Evolutionary conservation across 768 basidiomycete genomes (phyloP), one percentile per base, ranked within the genome.

Genomic region (Austroboletus eburneus): DNA sequence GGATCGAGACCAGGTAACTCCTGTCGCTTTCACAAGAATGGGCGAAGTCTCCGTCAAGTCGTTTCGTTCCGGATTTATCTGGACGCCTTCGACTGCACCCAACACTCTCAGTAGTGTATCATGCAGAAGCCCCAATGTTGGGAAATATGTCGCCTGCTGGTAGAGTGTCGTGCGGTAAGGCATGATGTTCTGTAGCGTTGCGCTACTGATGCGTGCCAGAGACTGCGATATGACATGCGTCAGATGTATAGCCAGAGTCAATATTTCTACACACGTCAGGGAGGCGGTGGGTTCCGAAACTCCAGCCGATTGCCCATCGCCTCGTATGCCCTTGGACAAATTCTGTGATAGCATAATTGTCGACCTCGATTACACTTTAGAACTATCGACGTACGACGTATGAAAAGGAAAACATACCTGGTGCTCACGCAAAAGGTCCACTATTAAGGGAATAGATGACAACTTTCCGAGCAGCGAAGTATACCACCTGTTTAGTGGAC

Each of bases 241-340:
- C 68, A 64, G 18, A 72, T 7, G 33, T n/a, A 13, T 18, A 21
- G 23, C 29, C 24, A 12, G 17, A 46, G 18, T 33, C 29, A 21
- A 20, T 13, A 30, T 16, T 22, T 39, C 10, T 23, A 71, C 88
- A 42, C 61, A 93, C 95, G 52, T 96, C 91, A 1, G 90, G 83
- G 24, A 96, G 67, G 7, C 81, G 80, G 13, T 62, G 62, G 23
- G 76, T 73, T 2, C 67, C 70, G 44, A 84, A 82, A 0, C 88
- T 92, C 95, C 95, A 97, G 0, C 78, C 91, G 2, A 98, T 66
- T 0, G 85, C 89, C 92, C 93, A 98, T n/a, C 96, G 79, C 2
- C 85, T 76, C 0, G 95, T 97, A 46, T 85, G 80, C 1, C 94
- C 91, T 66, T 92, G 92, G 3, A 84, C 70, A 38, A 94, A 85